Conservation (phyloP, 2,329 filamentous ascomycete genomes). For the Fusarium sp. region DNA sequence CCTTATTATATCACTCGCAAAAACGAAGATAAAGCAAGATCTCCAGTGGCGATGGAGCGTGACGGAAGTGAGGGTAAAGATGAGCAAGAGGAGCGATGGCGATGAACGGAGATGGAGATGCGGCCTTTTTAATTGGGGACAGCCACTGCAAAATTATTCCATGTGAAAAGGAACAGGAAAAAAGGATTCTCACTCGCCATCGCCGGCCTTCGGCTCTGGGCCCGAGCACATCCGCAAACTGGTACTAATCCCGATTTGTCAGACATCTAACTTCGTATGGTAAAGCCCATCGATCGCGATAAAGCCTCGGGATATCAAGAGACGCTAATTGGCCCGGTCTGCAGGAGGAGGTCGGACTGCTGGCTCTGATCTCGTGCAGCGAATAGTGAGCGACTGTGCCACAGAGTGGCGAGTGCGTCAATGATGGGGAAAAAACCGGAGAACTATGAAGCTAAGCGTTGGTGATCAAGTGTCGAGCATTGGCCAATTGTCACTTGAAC, state of each 20-base stretch:
- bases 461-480: conserved; percentile 31
- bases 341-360: conserved; percentile 36
- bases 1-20: conserved; percentile 32
- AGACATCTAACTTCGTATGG: conserved; percentile 10
- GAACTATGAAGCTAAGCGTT: conserved; percentile 30
- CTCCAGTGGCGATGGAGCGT: conserved; percentile 34
- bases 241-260: conserved; percentile 25
- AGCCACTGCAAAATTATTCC: conserved; percentile 40
- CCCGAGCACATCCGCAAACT: conserved; percentile 33
- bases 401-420: conserved; percentile 46
- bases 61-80: conserved; percentile 32
- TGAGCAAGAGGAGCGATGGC: conserved; percentile 19
- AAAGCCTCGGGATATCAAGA: conserved; percentile 45
- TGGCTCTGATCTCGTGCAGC: conserved; percentile 30
- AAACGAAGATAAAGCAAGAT: conserved; percentile 30
- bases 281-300: conserved; percentile 41
- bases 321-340: conserved; percentile 43
- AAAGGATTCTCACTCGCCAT: conserved; percentile 38
- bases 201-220: conserved; percentile 44
- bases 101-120: conserved; percentile 29
- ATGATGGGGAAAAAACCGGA: conserved; percentile 39
- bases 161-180: conserved; percentile 42
- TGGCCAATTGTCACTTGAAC: conserved; percentile 23
- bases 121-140: conserved; percentile 42
- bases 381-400: conserved; percentile 28